These are phyloP conservation scores for Tephrocybe sp. DNA, from an alignment of 768 basidiomycete genomes.

Conservation along the genomic window DNA sequence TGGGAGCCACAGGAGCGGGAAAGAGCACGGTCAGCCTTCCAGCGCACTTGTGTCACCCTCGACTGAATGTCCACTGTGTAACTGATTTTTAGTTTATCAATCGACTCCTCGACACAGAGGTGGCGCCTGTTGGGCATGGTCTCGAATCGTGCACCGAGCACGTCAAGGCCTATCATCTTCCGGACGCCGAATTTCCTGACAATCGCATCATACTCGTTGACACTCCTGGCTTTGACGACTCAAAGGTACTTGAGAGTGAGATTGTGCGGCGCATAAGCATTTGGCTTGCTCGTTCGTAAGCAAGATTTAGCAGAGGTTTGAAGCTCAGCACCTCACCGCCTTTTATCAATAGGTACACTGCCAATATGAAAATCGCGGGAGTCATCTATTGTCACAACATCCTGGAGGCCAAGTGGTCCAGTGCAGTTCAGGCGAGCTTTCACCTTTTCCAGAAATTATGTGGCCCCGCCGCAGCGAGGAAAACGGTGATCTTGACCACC, in stretches of 20 bases:
- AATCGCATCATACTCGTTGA: background rate
- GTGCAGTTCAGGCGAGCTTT: background rate
- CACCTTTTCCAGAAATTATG: background rate
- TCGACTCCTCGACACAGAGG: background rate
- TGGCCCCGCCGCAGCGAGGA: background rate
- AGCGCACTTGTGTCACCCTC: background rate
- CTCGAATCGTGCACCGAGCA: background rate
- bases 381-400: conserved; percentile 1
- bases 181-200: background rate
- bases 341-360: background rate
- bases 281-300: background rate
- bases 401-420: background rate
- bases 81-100: background rate
- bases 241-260: too few species aligned
- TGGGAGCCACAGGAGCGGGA: background rate
- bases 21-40: background rate
- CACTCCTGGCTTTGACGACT: background rate
- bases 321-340: background rate
- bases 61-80: background rate
- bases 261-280: background rate
- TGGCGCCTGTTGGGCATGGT: background rate
- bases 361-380: background rate
- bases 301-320: too few species aligned
- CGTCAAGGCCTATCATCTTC: background rate
- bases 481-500: background rate